phyloP scores from a whole-genome alignment of 768 basidiomycete genomes.

The Mrakia frigida region DNA sequence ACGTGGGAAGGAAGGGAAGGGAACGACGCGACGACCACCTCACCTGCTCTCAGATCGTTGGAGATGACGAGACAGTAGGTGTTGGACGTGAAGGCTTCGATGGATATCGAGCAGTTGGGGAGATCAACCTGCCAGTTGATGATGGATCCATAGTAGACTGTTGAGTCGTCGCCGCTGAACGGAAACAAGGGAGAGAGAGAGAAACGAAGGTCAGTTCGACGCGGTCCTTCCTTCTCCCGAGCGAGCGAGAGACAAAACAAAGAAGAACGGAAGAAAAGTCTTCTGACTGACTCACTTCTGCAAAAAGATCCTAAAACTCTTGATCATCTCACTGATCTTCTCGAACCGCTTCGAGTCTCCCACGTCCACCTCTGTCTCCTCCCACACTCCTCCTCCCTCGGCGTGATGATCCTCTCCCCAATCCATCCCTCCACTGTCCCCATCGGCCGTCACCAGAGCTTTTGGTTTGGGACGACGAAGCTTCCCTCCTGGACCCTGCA shows the following conservation, averaged over 20 bases:
- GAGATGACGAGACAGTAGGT: slow-evolving; percentile 32
- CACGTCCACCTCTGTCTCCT: slow-evolving; percentile 33
- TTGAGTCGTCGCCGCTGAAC: slow-evolving; percentile 1
- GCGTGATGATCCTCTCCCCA: slow-evolving; percentile 14
- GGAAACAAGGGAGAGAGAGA: background rate
- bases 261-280: no score
- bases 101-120: slow-evolving; percentile 28
- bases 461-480: slow-evolving; percentile 24
- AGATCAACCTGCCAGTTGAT: slow-evolving; percentile 28
- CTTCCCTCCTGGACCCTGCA: slow-evolving; percentile 2
- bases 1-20: background rate
- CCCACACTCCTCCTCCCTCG: slow-evolving; percentile 29
- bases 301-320: slow-evolving; percentile 60
- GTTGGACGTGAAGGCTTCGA: slow-evolving; percentile 24
- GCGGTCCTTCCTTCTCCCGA: no score
- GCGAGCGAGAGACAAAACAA: background rate
- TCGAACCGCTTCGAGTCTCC: slow-evolving; percentile 47
- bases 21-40: background rate
- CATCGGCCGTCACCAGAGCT: background rate
- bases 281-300: slow-evolving; percentile 20
- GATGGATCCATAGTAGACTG: slow-evolving; percentile 1
- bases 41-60: slow-evolving; percentile 26
- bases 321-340: slow-evolving; percentile 70
- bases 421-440: slow-evolving; percentile 32
- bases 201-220: no score